Percentiles rank a stretch among this genome's conserved stretches.
Evolutionary conservation across 108 stramenopile genomes (phyloP).

Genomic region (Pseudonitzschia multiseries): DNA sequence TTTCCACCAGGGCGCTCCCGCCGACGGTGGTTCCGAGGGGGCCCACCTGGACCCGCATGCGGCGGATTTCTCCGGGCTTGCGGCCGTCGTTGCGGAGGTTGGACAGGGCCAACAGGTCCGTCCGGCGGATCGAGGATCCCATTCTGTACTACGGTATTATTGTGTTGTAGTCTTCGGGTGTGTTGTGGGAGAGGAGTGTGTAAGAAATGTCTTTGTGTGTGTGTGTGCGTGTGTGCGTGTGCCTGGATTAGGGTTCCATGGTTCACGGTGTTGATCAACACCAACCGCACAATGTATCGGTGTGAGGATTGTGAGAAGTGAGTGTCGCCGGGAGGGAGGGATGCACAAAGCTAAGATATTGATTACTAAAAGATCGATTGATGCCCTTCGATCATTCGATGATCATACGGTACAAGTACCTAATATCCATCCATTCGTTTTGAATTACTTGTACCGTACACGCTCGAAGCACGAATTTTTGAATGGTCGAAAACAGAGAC

Average conservation of each 20-base stretch:
- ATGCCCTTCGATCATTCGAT: too few relatives aligned
- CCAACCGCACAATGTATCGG: too few relatives aligned
- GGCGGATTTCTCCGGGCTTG: slow-evolving; percentile 80
- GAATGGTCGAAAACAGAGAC: too few relatives aligned
- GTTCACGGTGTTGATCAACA: too few relatives aligned
- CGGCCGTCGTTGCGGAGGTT: slow-evolving; percentile 87
- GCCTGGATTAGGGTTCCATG: neutral
- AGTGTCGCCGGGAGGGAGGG: too few relatives aligned
- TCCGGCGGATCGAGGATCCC: slow-evolving; percentile 66
- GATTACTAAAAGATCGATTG: too few relatives aligned
- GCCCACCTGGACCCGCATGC: slow-evolving; percentile 72
- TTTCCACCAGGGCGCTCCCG: slow-evolving; percentile 74
- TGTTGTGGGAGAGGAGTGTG: neutral
- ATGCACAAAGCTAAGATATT: too few relatives aligned
- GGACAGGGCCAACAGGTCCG: slow-evolving; percentile 77
- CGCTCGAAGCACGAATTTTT: too few relatives aligned
- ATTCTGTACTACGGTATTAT: slow-evolving; percentile 26
- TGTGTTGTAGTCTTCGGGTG: neutral
- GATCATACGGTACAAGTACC: too few relatives aligned
- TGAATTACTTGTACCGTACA: too few relatives aligned
- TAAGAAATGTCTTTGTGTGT: neutral
- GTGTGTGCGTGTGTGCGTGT: neutral
- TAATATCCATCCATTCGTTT: too few relatives aligned
- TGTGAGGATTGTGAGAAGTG: too few relatives aligned
- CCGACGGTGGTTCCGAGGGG: slow-evolving; percentile 44